Percentiles rank a stretch among this genome's conserved stretches.
Evolutionary conservation across 2,329 filamentous ascomycete species (phyloP).

Genomic region (Scedosporium aurantiacum): DNA sequence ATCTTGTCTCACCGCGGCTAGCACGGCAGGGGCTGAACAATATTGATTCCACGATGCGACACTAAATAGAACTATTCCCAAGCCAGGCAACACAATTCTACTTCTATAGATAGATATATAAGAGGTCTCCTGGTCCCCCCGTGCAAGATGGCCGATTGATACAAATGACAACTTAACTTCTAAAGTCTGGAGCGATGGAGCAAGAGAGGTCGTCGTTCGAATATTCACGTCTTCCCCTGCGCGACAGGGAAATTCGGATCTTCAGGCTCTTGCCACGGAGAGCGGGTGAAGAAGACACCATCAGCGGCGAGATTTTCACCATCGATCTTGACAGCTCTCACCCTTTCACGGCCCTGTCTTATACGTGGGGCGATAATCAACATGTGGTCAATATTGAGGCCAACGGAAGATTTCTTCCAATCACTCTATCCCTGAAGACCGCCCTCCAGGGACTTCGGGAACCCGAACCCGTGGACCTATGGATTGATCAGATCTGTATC

Average conservation of each 20-base stretch:
- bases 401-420: background rate
- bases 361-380: background rate
- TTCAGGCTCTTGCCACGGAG: background rate
- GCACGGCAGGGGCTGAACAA: no score
- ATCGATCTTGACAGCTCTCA: background rate
- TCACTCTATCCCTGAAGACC: background rate
- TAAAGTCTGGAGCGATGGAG: background rate
- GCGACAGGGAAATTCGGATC: background rate
- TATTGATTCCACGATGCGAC: no score
- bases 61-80: no score
- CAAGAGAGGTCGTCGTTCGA: background rate
- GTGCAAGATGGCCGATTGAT: no score
- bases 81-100: no score
- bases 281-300: background rate
- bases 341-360: background rate
- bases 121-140: no score
- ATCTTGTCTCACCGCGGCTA: no score
- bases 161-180: no score
- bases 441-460: background rate
- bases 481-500: slow-evolving; percentile 14
- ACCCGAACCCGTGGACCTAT: background rate
- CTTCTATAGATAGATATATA: no score
- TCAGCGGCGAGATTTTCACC: background rate
- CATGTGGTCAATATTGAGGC: background rate
- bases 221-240: background rate